Conservation (phyloP, 2,329 filamentous ascomycete species). For the Hypomyces perniciosus region DNA sequence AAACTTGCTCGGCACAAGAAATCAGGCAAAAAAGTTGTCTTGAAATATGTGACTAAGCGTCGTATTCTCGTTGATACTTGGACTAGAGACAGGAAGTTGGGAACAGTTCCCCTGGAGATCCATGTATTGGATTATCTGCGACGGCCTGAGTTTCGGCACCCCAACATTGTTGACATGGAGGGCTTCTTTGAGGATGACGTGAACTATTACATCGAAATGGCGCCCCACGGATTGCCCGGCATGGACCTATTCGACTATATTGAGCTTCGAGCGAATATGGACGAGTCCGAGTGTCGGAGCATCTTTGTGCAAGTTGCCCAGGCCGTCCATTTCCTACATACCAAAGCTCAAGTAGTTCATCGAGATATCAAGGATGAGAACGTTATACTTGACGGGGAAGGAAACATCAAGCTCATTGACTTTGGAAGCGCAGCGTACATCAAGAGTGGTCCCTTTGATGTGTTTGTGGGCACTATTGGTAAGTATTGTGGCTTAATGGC, state of each 20-base stretch:
- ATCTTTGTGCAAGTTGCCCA: conserved; percentile 92
- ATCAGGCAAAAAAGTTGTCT: conserved; percentile 75
- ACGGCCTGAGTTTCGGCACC: conserved; percentile 60
- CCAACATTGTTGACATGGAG: conserved; percentile 68
- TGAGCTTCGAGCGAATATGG: conserved; percentile 92
- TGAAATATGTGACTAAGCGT: conserved; percentile 97
- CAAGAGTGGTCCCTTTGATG: conserved; percentile 96
- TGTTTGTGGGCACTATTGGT: conserved; percentile 99
- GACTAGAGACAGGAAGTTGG: conserved; percentile 87
- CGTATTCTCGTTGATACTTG: conserved; percentile 97
- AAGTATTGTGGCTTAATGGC: conserved; percentile 28
- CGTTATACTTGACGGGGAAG: conserved; percentile 90
- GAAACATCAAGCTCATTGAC: conserved; percentile 93
- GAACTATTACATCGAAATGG: conserved; percentile 99
- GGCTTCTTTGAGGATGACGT: conserved; percentile 72
- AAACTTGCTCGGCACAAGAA: conserved; percentile 87
- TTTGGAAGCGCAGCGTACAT: conserved; percentile 98
- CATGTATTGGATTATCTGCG: conserved; percentile 93
- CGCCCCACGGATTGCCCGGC: conserved; percentile 86
- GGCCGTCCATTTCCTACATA: conserved; percentile 87
- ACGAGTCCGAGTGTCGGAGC: conserved; percentile 84
- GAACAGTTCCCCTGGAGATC: conserved; percentile 93
- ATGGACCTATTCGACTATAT: conserved; percentile 99
- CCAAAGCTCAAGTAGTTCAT: conserved; percentile 85
- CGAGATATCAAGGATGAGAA: conserved; percentile 99